A percentile compares a stretch with the other conserved stretches of the same genome.
Evolutionary conservation across 345 rosid genomes (phyloP).

Genomic region (Hibiscus trionum): DNA sequence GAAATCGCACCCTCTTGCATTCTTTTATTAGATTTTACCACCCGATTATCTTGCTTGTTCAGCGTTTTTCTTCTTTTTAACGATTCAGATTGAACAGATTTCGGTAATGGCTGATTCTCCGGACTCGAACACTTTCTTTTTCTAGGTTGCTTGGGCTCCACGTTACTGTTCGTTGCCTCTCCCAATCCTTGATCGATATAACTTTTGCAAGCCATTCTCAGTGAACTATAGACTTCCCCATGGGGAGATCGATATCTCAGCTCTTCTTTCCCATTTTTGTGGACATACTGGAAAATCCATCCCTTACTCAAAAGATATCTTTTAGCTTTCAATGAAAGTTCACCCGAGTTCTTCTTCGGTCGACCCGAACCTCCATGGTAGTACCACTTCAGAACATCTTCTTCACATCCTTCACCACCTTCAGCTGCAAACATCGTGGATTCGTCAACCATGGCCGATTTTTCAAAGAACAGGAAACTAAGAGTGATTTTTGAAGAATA

Average conservation of each 20-base stretch:
- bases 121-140: neutral
- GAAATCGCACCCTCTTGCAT: neutral
- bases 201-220: conserved; percentile 17
- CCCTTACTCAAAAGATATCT: conserved; percentile 12
- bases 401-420: neutral
- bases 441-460: too few species aligned
- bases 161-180: neutral
- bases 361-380: neutral
- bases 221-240: conserved; percentile 2
- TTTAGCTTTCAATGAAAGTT: conserved; percentile 3
- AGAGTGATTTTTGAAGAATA: too few species aligned
- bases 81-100: neutral
- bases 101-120: neutral
- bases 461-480: too few species aligned
- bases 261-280: neutral
- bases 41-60: neutral
- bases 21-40: neutral
- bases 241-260: conserved; percentile 12
- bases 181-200: neutral
- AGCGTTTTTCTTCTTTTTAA: neutral
- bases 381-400: neutral
- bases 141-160: neutral
- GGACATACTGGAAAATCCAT: neutral
- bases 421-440: neutral
- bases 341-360: neutral